Percentiles rank a stretch among this genome's conserved stretches.
Conservation (phyloP, 2,329 filamentous ascomycete species). For the Stylonectria norvegica region DNA sequence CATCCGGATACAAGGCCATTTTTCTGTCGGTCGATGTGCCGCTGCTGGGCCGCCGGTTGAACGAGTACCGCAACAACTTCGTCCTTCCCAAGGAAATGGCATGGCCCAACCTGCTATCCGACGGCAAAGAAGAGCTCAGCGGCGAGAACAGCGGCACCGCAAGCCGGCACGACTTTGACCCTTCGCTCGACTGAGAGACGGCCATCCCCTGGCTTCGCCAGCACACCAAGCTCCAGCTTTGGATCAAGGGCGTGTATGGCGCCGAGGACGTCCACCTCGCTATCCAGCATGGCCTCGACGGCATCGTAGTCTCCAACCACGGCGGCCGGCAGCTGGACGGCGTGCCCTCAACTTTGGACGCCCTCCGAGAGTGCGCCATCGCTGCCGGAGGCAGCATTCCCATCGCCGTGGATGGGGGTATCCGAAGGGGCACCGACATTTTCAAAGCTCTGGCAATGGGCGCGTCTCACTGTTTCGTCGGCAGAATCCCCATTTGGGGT, state of each 20-base stretch:
- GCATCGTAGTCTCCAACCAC: slow-evolving; percentile 27
- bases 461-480: slow-evolving; percentile 20
- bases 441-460: slow-evolving; percentile 33
- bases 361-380: slow-evolving; percentile 59
- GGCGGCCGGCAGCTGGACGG: slow-evolving; percentile 33
- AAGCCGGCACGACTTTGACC: slow-evolving; percentile 18
- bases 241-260: slow-evolving; percentile 33
- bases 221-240: slow-evolving; percentile 41
- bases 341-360: slow-evolving; percentile 52
- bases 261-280: slow-evolving; percentile 31
- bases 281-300: slow-evolving; percentile 28
- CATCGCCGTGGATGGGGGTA: slow-evolving; percentile 44
- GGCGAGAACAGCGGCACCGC: slow-evolving; percentile 6
- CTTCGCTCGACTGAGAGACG: slow-evolving; percentile 54
- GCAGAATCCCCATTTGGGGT: slow-evolving; percentile 37
- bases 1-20: slow-evolving; percentile 46
- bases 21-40: slow-evolving; percentile 58
- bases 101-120: slow-evolving; percentile 33
- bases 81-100: slow-evolving; percentile 45
- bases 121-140: slow-evolving; percentile 18
- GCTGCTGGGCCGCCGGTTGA: slow-evolving; percentile 44
- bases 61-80: slow-evolving; percentile 47
- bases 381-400: slow-evolving; percentile 56
- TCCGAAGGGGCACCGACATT: slow-evolving; percentile 30
- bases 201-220: slow-evolving; percentile 62